These are phyloP conservation scores for Yamadazyma kitorensis DNA, from an alignment of 805 yeast genomes.

Conservation along the genomic window DNA sequence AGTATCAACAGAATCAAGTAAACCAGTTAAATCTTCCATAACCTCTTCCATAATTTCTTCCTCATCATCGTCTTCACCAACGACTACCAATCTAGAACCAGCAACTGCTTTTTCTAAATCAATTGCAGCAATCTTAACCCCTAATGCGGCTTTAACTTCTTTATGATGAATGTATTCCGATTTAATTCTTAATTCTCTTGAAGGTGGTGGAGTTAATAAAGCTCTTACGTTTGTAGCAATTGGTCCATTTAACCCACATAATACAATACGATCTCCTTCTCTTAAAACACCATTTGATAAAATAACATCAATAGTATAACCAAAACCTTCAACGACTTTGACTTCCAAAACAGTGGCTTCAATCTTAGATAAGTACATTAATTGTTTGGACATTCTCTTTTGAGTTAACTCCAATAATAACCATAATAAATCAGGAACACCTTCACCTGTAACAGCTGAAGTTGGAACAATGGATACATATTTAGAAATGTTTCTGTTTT, in stretches of 20 bases:
- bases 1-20: slow-evolving; percentile 90
- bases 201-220: slow-evolving; percentile 93
- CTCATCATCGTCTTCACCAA: slow-evolving; percentile 96
- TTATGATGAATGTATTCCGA: slow-evolving; percentile 96
- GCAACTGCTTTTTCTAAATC: slow-evolving; percentile 99
- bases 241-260: slow-evolving; percentile 98
- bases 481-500: slow-evolving; percentile 89
- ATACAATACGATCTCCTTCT: slow-evolving; percentile 93
- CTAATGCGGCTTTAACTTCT: slow-evolving; percentile 97
- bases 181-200: slow-evolving; percentile 92
- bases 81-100: slow-evolving; percentile 93
- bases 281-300: slow-evolving; percentile 92
- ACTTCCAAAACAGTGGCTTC: slow-evolving; percentile 98
- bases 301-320: slow-evolving; percentile 97
- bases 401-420: slow-evolving; percentile 92
- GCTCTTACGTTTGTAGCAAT: slow-evolving; percentile 96
- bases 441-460: slow-evolving; percentile 99
- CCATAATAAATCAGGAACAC: slow-evolving; percentile 98
- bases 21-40: slow-evolving; percentile 96
- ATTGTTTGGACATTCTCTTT: slow-evolving; percentile 97
- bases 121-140: slow-evolving; percentile 97
- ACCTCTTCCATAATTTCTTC: slow-evolving; percentile 97
- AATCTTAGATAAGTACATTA: slow-evolving; percentile 89
- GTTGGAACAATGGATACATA: slow-evolving; percentile 97
- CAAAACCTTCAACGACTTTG: slow-evolving; percentile 96